Percentiles rank a stretch among this genome's conserved stretches.
Evolutionary conservation across 148 eudicot genomes (phyloP).

Genomic region (Vaccinium corymbosum): DNA sequence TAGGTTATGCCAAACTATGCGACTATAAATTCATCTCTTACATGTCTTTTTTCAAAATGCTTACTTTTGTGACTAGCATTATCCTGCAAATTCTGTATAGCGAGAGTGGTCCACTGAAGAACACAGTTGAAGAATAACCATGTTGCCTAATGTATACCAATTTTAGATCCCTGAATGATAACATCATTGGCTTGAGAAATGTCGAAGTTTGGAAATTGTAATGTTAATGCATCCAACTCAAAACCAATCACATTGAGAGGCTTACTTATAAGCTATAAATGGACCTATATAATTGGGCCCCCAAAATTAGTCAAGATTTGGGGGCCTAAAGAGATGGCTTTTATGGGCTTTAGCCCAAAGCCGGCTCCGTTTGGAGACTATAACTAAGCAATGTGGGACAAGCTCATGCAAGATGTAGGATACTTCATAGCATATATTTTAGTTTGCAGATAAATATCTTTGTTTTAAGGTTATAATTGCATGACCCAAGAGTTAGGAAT

Average conservation of each 20-base stretch:
- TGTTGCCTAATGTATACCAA: neutral
- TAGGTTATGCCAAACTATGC: neutral
- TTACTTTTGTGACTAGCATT: neutral
- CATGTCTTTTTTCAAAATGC: neutral
- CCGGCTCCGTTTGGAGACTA: too few relatives aligned
- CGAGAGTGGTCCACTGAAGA: conserved; percentile 5
- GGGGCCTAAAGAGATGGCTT: too few relatives aligned
- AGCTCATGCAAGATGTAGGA: neutral
- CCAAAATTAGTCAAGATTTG: too few relatives aligned
- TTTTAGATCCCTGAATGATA: neutral
- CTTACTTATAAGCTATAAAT: too few relatives aligned
- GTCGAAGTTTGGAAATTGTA: neutral
- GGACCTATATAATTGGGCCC: too few relatives aligned
- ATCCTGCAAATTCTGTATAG: neutral
- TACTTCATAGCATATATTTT: neutral
- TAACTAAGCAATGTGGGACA: too few relatives aligned
- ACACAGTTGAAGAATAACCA: neutral
- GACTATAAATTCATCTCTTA: neutral
- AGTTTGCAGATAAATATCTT: neutral
- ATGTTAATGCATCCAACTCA: too few relatives aligned
- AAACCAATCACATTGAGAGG: too few relatives aligned
- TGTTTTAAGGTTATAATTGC: neutral
- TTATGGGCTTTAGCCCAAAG: too few relatives aligned
- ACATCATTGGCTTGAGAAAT: neutral
- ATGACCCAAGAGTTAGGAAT: neutral